Percentiles rank a stretch among this genome's conserved stretches.
Evolutionary conservation across 768 basidiomycete species (phyloP).

Genomic region (Suillus plorans): DNA sequence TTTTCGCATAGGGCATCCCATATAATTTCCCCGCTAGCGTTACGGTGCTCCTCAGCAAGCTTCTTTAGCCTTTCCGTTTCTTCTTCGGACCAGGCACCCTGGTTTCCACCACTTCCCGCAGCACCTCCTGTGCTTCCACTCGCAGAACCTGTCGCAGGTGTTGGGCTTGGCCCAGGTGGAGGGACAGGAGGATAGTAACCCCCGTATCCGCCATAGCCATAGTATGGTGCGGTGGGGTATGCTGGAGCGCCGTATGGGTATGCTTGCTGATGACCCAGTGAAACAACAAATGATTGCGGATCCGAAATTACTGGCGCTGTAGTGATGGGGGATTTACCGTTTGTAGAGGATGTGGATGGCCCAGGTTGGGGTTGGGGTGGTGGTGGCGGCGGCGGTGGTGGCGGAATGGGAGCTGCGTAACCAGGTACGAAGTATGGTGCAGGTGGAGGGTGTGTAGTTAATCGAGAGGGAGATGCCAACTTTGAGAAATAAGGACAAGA

Average conservation of each 20-base stretch:
- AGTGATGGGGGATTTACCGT: conserved; percentile 33
- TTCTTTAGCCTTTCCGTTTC: conserved; percentile 69
- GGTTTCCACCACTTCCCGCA: conserved; percentile 44
- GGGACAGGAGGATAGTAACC: conserved; percentile 32
- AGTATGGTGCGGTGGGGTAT: conserved; percentile 67
- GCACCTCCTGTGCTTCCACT: conserved; percentile 18
- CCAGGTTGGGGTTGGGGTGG: conserved; percentile 39
- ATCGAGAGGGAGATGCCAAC: conserved; percentile 73
- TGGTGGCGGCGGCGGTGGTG: conserved; percentile 29
- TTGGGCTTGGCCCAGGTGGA: conserved; percentile 24
- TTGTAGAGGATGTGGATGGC: conserved; percentile 29
- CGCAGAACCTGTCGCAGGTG: conserved; percentile 24
- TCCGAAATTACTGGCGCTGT: conserved; percentile 61
- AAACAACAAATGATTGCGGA: conserved; percentile 70
- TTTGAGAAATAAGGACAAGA: conserved; percentile 24
- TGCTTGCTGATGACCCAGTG: conserved; percentile 56
- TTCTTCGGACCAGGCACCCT: conserved; percentile 78
- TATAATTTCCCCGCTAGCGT: conserved; percentile 50
- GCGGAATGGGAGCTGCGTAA: conserved; percentile 25
- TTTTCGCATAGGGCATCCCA: conserved; percentile 79
- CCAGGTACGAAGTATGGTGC: conserved; percentile 51
- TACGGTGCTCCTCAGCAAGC: conserved; percentile 66
- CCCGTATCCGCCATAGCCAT: conserved; percentile 46
- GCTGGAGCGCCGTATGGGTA: conserved; percentile 35
- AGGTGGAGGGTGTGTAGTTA: conserved; percentile 67